Conservation (phyloP, 257 asterid genomes). For the Nicotiana attenuata region DNA sequence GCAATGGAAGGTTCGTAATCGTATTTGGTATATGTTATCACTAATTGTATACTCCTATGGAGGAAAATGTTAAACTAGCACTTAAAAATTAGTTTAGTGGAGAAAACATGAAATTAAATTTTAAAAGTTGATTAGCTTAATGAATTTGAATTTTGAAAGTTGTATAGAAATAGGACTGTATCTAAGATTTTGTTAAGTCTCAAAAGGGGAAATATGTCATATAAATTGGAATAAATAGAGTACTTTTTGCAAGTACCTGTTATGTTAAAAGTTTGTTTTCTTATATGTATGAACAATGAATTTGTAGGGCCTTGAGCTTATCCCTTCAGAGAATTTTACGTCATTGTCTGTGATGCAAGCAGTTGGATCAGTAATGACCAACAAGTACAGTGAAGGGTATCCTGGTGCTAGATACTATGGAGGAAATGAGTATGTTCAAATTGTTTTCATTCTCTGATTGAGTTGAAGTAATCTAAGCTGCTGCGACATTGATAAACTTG, state of each 20-base stretch:
- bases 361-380: conserved; percentile 95
- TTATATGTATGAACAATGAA: not conserved
- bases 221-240: not conserved
- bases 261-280: not conserved
- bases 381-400: conserved; percentile 93
- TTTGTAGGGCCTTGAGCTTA: conserved; percentile 76
- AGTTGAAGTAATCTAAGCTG: not conserved
- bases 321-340: conserved; percentile 92
- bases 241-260: not conserved
- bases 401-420: conserved; percentile 99
- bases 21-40: not conserved
- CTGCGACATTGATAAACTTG: not conserved
- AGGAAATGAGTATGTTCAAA: conserved; percentile 79
- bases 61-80: not conserved
- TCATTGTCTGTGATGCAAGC: conserved; percentile 97
- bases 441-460: not conserved
- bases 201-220: not conserved
- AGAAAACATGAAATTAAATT: not conserved
- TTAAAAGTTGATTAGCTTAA: not conserved
- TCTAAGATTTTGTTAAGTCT: not conserved
- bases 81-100: not conserved
- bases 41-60: not conserved
- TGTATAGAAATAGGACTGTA: not conserved
- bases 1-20: conserved; percentile 77
- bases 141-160: not conserved